A percentile compares a stretch with the other conserved stretches of the same genome.
These are phyloP conservation scores for Tylopilus vinaceipallidus DNA, from an alignment of 768 basidiomycete genomes.

Conservation along the genomic window DNA sequence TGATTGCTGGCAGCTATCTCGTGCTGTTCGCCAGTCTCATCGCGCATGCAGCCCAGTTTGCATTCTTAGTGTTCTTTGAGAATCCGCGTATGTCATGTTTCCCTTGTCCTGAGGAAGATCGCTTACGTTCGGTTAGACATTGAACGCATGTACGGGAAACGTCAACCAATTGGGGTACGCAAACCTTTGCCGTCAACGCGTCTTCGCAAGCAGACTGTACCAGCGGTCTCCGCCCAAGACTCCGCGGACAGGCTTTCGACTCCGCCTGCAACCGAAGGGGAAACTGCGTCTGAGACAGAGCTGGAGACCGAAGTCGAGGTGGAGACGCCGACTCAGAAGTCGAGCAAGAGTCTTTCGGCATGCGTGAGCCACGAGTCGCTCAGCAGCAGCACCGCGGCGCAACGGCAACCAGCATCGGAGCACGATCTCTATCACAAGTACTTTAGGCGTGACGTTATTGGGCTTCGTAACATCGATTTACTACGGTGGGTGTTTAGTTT, in stretches of 20 bases:
- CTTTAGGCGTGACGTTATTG: conserved; percentile 84
- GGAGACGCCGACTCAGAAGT: conserved; percentile 28
- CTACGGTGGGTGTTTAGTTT: conserved; percentile 58
- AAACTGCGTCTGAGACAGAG: conserved; percentile 71
- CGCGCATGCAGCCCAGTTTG: conserved; percentile 95
- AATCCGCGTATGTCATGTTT: conserved; percentile 77
- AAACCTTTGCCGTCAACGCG: conserved; percentile 50
- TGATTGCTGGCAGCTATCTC: conserved; percentile 84
- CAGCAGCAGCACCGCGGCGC: background rate
- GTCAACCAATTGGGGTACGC: conserved; percentile 85
- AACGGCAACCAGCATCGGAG: conserved; percentile 49
- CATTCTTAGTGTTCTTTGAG: conserved; percentile 93
- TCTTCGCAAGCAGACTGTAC: conserved; percentile 16
- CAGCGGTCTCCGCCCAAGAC: conserved; percentile 16
- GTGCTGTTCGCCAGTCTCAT: conserved; percentile 93
- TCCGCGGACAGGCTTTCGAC: conserved; percentile 43
- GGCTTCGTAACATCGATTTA: conserved; percentile 79
- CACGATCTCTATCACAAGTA: conserved; percentile 90
- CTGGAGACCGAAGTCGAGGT: conserved; percentile 60
- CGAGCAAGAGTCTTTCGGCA: background rate
- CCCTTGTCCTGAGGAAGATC: background rate
- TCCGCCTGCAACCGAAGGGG: conserved; percentile 67
- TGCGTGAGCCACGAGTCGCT: conserved; percentile 6
- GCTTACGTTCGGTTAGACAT: conserved; percentile 57
- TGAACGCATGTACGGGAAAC: conserved; percentile 89